Percentiles rank a stretch among this genome's conserved stretches.
phyloP scores from a whole-genome alignment of 177 flowering plant genomes.

The Tripterygium wilfordii region DNA sequence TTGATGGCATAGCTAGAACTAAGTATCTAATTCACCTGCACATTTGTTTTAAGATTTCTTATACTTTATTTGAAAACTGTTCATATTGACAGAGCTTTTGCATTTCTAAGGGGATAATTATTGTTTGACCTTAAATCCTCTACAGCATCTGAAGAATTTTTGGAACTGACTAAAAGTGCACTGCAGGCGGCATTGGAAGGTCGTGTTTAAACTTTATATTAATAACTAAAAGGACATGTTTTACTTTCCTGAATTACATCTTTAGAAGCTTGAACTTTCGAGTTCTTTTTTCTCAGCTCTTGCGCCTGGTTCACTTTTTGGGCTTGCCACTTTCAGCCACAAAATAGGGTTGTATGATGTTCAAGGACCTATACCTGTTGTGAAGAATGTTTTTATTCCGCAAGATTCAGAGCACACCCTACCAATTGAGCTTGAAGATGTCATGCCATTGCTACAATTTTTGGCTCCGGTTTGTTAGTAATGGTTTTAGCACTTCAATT shows the following conservation, averaged over 20 bases:
- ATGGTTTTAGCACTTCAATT: background rate
- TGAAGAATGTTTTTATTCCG: slow-evolving; percentile 86
- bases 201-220: slow-evolving; percentile 12
- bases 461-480: slow-evolving; percentile 82
- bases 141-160: slow-evolving; percentile 97
- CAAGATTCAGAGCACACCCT: slow-evolving; percentile 59
- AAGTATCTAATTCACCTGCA: background rate
- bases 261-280: background rate
- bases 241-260: background rate
- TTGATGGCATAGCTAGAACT: background rate
- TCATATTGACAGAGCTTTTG: no score
- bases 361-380: slow-evolving; percentile 96
- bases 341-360: slow-evolving; percentile 94
- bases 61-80: background rate
- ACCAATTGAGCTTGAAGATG: slow-evolving; percentile 85
- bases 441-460: slow-evolving; percentile 86
- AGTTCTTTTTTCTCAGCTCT: slow-evolving; percentile 64
- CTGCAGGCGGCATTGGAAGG: slow-evolving; percentile 96
- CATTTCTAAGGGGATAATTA: background rate
- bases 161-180: slow-evolving; percentile 96
- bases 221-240: background rate
- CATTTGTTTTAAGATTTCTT: background rate
- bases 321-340: slow-evolving; percentile 98
- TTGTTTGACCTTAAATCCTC: background rate
- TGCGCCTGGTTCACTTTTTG: slow-evolving; percentile 86